These are phyloP conservation scores for Articulospora tetracladia DNA, from an alignment of 495 filamentous ascomycete genomes.

Conservation along the genomic window DNA sequence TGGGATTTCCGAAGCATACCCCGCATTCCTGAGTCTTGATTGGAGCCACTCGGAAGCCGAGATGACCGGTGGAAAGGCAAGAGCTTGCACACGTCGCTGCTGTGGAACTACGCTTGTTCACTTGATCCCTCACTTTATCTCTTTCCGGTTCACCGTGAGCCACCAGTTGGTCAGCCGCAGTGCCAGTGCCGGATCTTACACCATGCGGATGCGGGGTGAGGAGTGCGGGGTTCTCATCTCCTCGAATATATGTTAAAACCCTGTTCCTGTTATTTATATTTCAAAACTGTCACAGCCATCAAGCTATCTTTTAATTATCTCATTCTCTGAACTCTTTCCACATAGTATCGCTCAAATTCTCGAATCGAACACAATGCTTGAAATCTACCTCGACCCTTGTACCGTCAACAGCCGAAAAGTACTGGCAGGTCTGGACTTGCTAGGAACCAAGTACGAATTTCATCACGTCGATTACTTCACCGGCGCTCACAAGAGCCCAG, in stretches of 20 bases:
- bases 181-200: neutral
- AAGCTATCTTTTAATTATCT: too few relatives aligned
- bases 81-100: neutral
- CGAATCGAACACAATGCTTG: conserved; percentile 23
- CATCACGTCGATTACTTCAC: conserved; percentile 31
- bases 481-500: conserved; percentile 27
- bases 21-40: neutral
- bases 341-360: too few relatives aligned
- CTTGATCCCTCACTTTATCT: neutral
- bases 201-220: neutral
- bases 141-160: neutral
- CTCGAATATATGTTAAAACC: neutral
- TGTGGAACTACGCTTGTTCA: neutral
- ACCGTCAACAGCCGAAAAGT: conserved; percentile 33
- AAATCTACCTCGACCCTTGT: conserved; percentile 34
- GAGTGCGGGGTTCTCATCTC: neutral
- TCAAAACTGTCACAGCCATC: too few relatives aligned
- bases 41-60: neutral
- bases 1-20: neutral
- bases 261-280: neutral
- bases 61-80: neutral
- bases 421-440: conserved; percentile 29
- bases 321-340: too few relatives aligned
- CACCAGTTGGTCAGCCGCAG: too few relatives aligned
- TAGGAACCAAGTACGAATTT: conserved; percentile 27